Base-by-base conservation (phyloP, 2,329 filamentous ascomycete genomes). In the Triangularia verruculosa region DNA sequence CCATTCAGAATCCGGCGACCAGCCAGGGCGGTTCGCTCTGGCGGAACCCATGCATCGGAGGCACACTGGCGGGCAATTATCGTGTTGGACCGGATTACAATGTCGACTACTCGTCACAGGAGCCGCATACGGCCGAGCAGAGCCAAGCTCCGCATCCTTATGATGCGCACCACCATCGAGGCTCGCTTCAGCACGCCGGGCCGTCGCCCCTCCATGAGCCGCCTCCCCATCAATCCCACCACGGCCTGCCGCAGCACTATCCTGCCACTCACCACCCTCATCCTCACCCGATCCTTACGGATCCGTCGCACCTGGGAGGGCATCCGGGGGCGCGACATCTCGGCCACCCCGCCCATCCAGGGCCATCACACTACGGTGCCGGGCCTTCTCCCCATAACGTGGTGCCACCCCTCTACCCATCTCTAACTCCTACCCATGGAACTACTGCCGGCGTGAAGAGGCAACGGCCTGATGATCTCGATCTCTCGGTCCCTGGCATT, bases 1-100 rank as follows among this genome's bases (percentile, higher is more conserved):
- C 83, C 75, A 80, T 85, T 74, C 84, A 84, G 80, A 83, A 77
- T 78, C 82, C 84, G 81, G 85, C 83, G 83, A 82, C 84, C 87
- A 87, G 87, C 86, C 86, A 87, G 87, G 85, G 88, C 87, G 86
- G 81, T 79, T 84, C 83, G 87, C 87, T 90, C 88, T 90, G 87
- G 88, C 86, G 86, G 86, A 83, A 86, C 86, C 86, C 84, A 89
- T 89, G 86, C 78, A 84, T 85, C 79, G 84, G 82, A 82, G 85
- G 80, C 84, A 89, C 85, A 81, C 86, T 90, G 86, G 87, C 86
- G 83, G 83, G 86, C 83, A 86, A 88, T 78, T 91, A 91, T 82
- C 86, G 87, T 83, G 82, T 86, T 79, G 84, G 83, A 74, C 76
- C 80, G 77, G 86, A 88, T 81, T 89, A 89, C 83, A 85, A 89